Conservation (phyloP, 2,329 filamentous ascomycete genomes). For the Neocucurbitaria cava region DNA sequence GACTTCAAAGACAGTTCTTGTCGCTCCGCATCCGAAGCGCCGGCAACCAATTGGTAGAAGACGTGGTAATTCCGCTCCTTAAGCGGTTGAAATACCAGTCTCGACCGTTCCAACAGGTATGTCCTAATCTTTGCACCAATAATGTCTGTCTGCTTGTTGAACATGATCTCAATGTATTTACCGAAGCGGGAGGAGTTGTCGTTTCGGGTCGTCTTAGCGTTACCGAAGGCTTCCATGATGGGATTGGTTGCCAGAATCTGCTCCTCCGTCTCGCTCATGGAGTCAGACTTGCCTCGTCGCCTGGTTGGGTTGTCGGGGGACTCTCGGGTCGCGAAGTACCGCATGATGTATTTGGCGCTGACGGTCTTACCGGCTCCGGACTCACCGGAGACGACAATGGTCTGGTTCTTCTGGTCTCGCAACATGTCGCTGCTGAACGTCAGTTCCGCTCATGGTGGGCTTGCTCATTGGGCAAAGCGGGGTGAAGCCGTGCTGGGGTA, state of each 20-base stretch:
- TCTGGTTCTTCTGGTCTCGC: slow-evolving; percentile 94
- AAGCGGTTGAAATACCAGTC: slow-evolving; percentile 94
- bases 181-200: slow-evolving; percentile 99
- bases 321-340: slow-evolving; percentile 98
- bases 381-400: slow-evolving; percentile 98
- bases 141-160: slow-evolving; percentile 92
- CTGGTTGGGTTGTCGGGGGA: slow-evolving; percentile 85
- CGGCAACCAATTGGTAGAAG: slow-evolving; percentile 96
- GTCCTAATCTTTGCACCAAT: slow-evolving; percentile 97
- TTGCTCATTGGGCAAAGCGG: background rate
- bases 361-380: slow-evolving; percentile 99
- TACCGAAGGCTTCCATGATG: slow-evolving; percentile 99
- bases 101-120: slow-evolving; percentile 92
- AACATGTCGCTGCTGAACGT: slow-evolving; percentile 80
- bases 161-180: slow-evolving; percentile 99
- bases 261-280: slow-evolving; percentile 98
- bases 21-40: slow-evolving; percentile 83
- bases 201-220: slow-evolving; percentile 99
- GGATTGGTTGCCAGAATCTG: slow-evolving; percentile 98
- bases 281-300: slow-evolving; percentile 75
- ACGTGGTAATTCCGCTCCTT: slow-evolving; percentile 99
- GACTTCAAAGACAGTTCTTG: slow-evolving; percentile 80
- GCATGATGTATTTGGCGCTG: slow-evolving; percentile 99
- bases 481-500: background rate
- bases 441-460: slow-evolving; percentile 11